Evolutionary conservation across 2,329 filamentous ascomycete species (phyloP).

Genomic region (Cordyceps cicadae): DNA sequence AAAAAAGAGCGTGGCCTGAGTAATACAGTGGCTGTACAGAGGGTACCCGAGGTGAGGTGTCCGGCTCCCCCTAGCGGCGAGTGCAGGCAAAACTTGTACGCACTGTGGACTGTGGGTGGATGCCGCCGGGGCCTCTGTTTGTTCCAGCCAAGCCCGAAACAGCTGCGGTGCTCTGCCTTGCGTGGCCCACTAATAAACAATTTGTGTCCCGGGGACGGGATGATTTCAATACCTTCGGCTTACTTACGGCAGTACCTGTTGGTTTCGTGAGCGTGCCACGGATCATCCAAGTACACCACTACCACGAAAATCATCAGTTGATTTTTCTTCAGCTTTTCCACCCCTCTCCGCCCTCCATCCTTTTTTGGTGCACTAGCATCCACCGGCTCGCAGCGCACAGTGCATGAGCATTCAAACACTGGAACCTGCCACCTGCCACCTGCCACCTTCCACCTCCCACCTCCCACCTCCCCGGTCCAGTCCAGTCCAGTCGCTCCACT

Average conservation of each 20-base stretch:
- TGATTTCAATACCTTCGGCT: too few relatives aligned
- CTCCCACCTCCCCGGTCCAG: too few relatives aligned
- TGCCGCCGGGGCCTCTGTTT: not conserved
- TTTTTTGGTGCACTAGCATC: not conserved
- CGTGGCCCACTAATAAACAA: not conserved
- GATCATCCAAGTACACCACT: not conserved
- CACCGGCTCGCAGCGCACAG: not conserved
- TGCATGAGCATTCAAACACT: not conserved
- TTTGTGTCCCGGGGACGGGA: not conserved
- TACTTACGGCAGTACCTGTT: not conserved
- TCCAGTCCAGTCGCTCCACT: not conserved
- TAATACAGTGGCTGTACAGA: not conserved
- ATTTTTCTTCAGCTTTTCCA: not conserved
- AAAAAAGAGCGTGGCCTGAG: not conserved
- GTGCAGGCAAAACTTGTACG: not conserved
- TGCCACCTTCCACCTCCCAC: too few relatives aligned
- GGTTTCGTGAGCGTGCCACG: not conserved
- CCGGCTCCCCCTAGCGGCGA: conserved; percentile 1
- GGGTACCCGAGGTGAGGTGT: too few relatives aligned
- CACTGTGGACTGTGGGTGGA: not conserved
- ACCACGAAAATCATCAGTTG: not conserved
- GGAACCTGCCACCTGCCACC: not conserved
- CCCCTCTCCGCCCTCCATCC: not conserved
- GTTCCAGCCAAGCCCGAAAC: conserved; percentile 1
- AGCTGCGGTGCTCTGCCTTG: not conserved